phyloP scores from a whole-genome alignment of 2,329 filamentous ascomycete genomes.

The Lachnellula hyalina region DNA sequence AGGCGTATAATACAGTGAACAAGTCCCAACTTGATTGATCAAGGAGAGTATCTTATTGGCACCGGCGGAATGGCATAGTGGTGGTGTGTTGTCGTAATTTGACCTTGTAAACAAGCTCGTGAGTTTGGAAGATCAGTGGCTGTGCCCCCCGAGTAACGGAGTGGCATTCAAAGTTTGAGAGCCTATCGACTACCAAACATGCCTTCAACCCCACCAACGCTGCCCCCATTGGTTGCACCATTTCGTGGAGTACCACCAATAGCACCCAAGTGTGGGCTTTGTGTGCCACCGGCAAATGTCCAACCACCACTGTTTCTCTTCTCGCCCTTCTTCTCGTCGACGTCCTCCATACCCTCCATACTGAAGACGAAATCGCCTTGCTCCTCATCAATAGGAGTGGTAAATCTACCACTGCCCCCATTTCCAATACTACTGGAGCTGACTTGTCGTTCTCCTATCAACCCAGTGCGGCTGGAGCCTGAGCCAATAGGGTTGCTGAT shows the following conservation, averaged over 20 bases:
- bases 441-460: constrained; percentile 49
- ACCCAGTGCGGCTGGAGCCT: constrained; percentile 37
- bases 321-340: constrained; percentile 43
- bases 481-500: constrained; percentile 35
- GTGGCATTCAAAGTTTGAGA: background rate
- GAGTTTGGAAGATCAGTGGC: background rate
- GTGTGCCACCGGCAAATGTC: constrained; percentile 21
- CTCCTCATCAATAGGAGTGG: constrained; percentile 61
- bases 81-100: too few species aligned
- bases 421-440: constrained; percentile 49
- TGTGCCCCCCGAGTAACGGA: background rate
- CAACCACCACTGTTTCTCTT: constrained; percentile 30
- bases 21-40: too few species aligned
- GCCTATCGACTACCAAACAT: constrained; percentile 10
- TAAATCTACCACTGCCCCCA: constrained; percentile 47
- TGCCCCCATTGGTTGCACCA: constrained; percentile 11
- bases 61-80: too few species aligned
- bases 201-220: constrained; percentile 5
- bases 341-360: constrained; percentile 63
- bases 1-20: background rate
- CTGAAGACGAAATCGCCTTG: constrained; percentile 59
- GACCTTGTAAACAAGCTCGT: too few species aligned
- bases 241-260: constrained; percentile 16
- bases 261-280: constrained; percentile 21
- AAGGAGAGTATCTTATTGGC: too few species aligned